Evolutionary conservation across 192 early-diverging fungal genomes (phyloP).

Genomic region (Fimicolochytrium jonesii): DNA sequence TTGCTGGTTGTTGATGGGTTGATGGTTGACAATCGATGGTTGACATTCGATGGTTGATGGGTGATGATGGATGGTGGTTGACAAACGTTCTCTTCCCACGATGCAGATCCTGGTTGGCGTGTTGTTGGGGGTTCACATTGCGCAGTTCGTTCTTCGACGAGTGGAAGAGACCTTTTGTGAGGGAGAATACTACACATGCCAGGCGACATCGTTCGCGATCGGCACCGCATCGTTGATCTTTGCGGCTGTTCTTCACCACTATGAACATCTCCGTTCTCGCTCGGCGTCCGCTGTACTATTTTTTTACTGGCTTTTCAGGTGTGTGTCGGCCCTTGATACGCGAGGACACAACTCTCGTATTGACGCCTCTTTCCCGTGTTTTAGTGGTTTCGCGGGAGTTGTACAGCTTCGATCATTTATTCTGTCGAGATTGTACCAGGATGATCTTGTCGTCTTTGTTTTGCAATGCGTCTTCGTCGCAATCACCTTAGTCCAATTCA

Average conservation of each 20-base stretch:
- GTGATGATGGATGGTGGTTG: too few species aligned
- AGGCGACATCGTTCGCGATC: neutral
- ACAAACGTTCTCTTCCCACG: too few species aligned
- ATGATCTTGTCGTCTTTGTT: conserved; percentile 10
- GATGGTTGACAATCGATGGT: neutral
- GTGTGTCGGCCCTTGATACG: conserved; percentile 26
- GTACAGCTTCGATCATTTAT: conserved; percentile 18
- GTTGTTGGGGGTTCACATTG: neutral
- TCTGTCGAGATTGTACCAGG: conserved; percentile 7
- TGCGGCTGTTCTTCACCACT: conserved; percentile 39
- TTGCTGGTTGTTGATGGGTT: too few species aligned
- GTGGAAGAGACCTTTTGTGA: neutral
- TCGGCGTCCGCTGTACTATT: conserved; percentile 49
- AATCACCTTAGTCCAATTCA: conserved; percentile 26
- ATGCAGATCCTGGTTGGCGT: neutral
- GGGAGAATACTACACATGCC: neutral
- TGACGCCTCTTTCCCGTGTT: too few species aligned
- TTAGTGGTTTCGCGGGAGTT: too few species aligned
- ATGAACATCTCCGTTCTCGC: conserved; percentile 44
- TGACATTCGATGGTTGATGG: neutral
- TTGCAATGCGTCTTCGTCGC: conserved; percentile 13
- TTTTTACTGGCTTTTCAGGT: conserved; percentile 47
- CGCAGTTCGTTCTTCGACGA: neutral
- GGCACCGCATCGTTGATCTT: conserved; percentile 15
- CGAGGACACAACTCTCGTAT: conserved; percentile 22